phyloP scores from a whole-genome alignment of 2,329 filamentous ascomycete genomes.

The Ophiostoma populinum region DNA sequence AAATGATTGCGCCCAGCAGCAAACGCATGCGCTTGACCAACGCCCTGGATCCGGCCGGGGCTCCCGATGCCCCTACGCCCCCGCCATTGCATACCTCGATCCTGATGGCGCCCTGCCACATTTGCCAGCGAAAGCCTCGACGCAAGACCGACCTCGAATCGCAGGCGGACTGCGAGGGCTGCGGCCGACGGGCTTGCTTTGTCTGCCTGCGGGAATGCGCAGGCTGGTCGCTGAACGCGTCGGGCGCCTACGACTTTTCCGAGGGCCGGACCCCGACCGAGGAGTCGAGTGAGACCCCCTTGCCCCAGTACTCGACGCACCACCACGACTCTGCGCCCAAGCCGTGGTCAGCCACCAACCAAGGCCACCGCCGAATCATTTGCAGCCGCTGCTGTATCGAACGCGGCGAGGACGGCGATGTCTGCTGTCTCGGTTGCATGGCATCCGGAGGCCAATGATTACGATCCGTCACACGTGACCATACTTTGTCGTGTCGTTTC shows the following conservation, averaged over 20 bases:
- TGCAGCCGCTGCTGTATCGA: conserved; percentile 56
- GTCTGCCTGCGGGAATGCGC: conserved; percentile 50
- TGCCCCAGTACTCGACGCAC: neutral
- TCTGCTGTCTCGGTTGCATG: conserved; percentile 48
- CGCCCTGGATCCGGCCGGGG: neutral
- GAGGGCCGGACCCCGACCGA: neutral
- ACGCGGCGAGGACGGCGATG: conserved; percentile 43
- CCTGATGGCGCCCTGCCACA: conserved; percentile 36
- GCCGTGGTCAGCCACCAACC: conserved; percentile 20
- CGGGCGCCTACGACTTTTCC: conserved; percentile 1
- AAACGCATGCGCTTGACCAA: conserved; percentile 4
- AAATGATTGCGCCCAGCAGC: conserved; percentile 3
- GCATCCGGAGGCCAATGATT: conserved; percentile 13
- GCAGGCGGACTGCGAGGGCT: conserved; percentile 46
- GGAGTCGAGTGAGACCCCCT: neutral
- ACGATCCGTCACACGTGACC: too few species aligned
- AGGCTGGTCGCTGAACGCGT: conserved; percentile 22
- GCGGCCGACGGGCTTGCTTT: conserved; percentile 45
- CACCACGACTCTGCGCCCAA: conserved; percentile 1
- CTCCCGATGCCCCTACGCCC: neutral
- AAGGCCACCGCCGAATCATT: conserved; percentile 33
- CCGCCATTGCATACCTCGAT: neutral
- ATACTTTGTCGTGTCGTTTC: neutral
- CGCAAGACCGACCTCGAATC: conserved; percentile 49
- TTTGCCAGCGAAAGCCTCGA: conserved; percentile 48